Evolutionary conservation across 345 rosid species (phyloP).

Genomic region (Eucalyptus guilfoylei): DNA sequence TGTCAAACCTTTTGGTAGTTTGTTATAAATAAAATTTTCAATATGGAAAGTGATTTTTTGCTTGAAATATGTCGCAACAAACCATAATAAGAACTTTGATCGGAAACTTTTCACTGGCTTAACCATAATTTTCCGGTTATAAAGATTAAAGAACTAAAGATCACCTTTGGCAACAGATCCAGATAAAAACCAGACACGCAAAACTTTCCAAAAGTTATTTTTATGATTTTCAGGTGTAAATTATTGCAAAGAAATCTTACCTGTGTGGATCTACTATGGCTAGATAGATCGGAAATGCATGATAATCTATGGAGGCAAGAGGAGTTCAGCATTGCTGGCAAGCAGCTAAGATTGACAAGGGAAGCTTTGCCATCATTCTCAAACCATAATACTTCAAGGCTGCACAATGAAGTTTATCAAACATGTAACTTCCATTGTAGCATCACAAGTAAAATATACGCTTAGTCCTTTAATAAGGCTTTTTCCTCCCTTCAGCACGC

Average conservation of each 20-base stretch:
- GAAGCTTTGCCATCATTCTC: constrained; percentile 51
- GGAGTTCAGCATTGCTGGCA: constrained; percentile 82
- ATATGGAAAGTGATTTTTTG: neutral
- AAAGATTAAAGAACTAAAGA: neutral
- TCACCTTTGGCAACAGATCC: neutral
- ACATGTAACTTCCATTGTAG: neutral
- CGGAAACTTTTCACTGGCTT: neutral
- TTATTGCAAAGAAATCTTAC: constrained; percentile 9
- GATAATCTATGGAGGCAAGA: constrained; percentile 63
- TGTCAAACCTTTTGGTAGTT: neutral
- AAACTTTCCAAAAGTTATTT: neutral
- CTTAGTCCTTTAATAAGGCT: neutral
- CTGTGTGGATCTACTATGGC: constrained; percentile 20
- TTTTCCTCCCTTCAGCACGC: neutral
- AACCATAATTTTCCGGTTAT: neutral
- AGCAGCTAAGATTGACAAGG: constrained; percentile 62
- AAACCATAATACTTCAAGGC: constrained; percentile 66
- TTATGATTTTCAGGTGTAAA: neutral
- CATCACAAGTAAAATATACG: neutral
- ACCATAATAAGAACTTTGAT: neutral
- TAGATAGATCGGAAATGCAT: constrained; percentile 40
- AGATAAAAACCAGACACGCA: neutral
- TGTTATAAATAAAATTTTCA: neutral
- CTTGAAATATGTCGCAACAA: neutral
- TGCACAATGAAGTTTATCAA: constrained; percentile 7